A percentile compares a stretch with the other conserved stretches of the same genome.
phyloP scores from a whole-genome alignment of 78 protist genomes.

The Trichosphaerium sp. region DNA sequence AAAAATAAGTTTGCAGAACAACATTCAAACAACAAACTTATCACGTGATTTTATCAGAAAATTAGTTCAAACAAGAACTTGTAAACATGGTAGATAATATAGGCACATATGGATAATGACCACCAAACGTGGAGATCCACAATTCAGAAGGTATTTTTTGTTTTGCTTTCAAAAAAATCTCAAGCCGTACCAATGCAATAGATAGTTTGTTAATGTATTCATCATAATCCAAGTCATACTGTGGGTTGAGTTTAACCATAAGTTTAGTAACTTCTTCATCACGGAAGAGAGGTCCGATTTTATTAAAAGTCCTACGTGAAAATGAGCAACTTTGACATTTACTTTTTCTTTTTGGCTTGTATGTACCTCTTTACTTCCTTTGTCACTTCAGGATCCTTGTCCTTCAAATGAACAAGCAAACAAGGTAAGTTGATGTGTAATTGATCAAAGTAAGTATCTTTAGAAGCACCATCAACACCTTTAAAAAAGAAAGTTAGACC shows the following conservation, averaged over 20 bases:
- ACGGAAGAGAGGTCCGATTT: slow-evolving; percentile 15
- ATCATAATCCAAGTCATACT: slow-evolving; percentile 6
- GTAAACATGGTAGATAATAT: too few species aligned
- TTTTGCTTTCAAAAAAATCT: neutral
- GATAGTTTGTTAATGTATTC: slow-evolving; percentile 40
- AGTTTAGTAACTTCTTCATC: neutral
- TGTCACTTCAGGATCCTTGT: neutral
- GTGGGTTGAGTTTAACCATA: slow-evolving; percentile 7
- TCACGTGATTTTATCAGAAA: too few species aligned
- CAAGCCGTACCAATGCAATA: slow-evolving; percentile 9
- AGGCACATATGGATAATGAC: too few species aligned
- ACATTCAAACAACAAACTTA: too few species aligned
- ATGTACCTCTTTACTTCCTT: neutral
- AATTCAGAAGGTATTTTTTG: neutral
- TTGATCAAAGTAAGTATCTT: slow-evolving; percentile 34
- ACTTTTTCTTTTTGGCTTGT: slow-evolving; percentile 9
- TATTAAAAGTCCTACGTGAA: too few species aligned
- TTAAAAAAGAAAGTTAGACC: too few species aligned
- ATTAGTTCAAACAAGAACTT: too few species aligned
- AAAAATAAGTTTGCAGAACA: too few species aligned
- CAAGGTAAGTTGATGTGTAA: slow-evolving; percentile 18
- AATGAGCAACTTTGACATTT: too few species aligned
- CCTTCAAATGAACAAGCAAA: slow-evolving; percentile 26
- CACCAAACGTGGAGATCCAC: neutral
- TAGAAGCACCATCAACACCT: slow-evolving; percentile 20